Evolutionary conservation across 495 filamentous ascomycete genomes (phyloP).

Genomic region (Tuber melanosporum): DNA sequence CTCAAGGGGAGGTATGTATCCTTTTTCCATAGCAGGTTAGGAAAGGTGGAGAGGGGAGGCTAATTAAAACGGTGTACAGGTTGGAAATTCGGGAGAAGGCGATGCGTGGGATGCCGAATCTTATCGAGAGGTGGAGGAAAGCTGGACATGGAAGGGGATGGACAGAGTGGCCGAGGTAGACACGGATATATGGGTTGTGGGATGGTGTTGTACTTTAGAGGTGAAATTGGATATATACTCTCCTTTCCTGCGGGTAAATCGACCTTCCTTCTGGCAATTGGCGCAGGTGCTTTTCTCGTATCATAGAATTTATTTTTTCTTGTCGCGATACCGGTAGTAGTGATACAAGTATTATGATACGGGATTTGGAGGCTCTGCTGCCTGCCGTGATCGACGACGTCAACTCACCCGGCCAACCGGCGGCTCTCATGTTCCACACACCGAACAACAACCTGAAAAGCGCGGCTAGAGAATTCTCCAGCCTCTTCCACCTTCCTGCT

Average conservation of each 20-base stretch:
- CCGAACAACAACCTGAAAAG: background rate
- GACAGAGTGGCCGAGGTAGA: constrained; percentile 73
- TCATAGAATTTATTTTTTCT: background rate
- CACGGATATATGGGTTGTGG: background rate
- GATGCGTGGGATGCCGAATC: constrained; percentile 86
- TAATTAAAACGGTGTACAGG: constrained; percentile 43
- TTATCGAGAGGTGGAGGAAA: constrained; percentile 90
- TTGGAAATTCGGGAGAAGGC: constrained; percentile 83
- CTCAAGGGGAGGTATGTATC: constrained; percentile 62
- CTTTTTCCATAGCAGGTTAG: background rate
- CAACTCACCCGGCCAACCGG: background rate
- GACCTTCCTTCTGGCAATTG: background rate
- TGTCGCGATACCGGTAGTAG: background rate
- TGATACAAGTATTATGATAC: too few relatives aligned
- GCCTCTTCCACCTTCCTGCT: background rate
- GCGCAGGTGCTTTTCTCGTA: background rate
- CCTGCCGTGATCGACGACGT: background rate
- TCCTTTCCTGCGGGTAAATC: constrained; percentile 7
- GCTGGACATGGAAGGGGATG: constrained; percentile 79
- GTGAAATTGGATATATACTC: constrained; percentile 12
- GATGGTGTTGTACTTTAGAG: constrained; percentile 6
- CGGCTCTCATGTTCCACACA: background rate
- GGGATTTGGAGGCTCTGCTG: background rate
- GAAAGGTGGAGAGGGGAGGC: constrained; percentile 14
- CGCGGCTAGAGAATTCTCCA: background rate